Conservation (phyloP, 352 stramenopile species). For the Phytophthora melonis region DNA sequence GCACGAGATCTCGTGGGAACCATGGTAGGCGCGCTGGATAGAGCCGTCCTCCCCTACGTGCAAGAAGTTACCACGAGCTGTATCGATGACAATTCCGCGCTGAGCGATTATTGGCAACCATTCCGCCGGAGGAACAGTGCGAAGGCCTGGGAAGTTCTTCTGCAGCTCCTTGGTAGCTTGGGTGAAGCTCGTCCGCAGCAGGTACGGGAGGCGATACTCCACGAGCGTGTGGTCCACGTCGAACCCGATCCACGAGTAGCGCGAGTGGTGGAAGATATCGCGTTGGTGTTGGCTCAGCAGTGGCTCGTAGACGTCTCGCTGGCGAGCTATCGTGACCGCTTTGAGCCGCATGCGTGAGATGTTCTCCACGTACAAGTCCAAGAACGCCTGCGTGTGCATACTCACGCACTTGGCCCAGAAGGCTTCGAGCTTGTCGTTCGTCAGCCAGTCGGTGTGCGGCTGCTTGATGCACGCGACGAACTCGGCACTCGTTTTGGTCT, state of each 20-base stretch:
- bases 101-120: conserved; percentile 58
- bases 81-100: conserved; percentile 55
- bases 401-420: conserved; percentile 56
- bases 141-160: conserved; percentile 51
- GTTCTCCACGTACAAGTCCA: conserved; percentile 43
- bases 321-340: conserved; percentile 41
- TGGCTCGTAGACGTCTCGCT: conserved; percentile 35
- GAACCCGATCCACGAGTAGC: conserved; percentile 69
- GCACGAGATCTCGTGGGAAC: conserved; percentile 55
- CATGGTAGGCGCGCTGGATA: conserved; percentile 57
- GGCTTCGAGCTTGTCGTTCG: conserved; percentile 49
- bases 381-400: conserved; percentile 49
- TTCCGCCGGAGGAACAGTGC: conserved; percentile 28
- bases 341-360: conserved; percentile 50
- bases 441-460: conserved; percentile 44
- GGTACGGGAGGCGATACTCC: conserved; percentile 54
- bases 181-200: conserved; percentile 54
- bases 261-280: conserved; percentile 44
- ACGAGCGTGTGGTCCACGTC: conserved; percentile 66
- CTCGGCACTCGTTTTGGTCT: conserved; percentile 27
- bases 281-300: conserved; percentile 43
- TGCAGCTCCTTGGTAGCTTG: conserved; percentile 55
- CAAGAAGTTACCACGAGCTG: conserved; percentile 55
- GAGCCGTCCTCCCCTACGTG: conserved; percentile 52
- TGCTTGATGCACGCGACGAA: conserved; percentile 41